phyloP scores from a whole-genome alignment of 148 eudicot species.

The Heliosperma pusillum region DNA sequence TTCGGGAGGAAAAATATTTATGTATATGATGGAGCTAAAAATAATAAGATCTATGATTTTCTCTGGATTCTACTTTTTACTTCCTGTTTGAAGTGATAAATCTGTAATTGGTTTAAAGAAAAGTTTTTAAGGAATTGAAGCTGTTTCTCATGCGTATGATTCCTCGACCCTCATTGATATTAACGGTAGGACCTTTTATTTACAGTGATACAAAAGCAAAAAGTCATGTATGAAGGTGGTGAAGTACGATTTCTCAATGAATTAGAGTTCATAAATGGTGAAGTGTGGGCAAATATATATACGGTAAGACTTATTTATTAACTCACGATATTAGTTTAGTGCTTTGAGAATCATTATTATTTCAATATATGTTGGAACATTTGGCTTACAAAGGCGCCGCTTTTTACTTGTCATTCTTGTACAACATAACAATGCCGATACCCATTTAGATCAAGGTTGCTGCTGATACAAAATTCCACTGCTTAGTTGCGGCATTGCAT shows the following conservation, averaged over 20 bases:
- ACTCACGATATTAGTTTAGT: neutral
- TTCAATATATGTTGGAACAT: neutral
- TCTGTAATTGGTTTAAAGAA: neutral
- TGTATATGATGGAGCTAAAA: neutral
- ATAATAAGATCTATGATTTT: neutral
- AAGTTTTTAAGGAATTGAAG: neutral
- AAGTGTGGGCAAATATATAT: slow-evolving; percentile 97
- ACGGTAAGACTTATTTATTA: slow-evolving; percentile 37
- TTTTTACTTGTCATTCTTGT: neutral
- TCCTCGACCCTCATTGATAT: neutral
- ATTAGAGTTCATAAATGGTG: slow-evolving; percentile 78
- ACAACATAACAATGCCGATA: no score
- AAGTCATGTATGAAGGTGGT: slow-evolving; percentile 51
- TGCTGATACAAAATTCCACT: no score
- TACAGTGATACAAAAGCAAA: slow-evolving; percentile 56
- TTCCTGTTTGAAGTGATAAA: neutral
- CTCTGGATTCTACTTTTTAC: neutral
- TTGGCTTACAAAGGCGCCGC: neutral
- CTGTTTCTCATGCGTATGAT: neutral
- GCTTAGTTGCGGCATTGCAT: neutral
- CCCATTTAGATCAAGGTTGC: no score
- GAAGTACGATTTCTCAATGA: slow-evolving; percentile 83
- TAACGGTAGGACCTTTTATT: slow-evolving; percentile 17
- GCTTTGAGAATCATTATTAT: neutral
- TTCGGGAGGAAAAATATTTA: neutral